Conservation (phyloP, 352 stramenopile genomes). For the Globisporangium paroecandrum region DNA sequence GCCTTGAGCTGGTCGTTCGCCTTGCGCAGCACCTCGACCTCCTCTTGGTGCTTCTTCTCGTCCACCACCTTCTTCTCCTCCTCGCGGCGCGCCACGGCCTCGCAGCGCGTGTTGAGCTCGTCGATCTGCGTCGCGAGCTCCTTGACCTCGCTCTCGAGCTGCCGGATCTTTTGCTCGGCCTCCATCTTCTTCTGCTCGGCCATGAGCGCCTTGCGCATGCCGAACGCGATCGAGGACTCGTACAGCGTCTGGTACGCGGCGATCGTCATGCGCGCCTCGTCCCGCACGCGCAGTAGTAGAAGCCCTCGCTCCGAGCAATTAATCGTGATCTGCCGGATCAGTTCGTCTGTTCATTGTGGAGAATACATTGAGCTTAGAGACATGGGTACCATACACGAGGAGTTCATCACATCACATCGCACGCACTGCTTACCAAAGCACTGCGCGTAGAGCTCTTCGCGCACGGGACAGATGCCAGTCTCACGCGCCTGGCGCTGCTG, state of each 20-base stretch:
- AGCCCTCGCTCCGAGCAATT: conserved; percentile 90
- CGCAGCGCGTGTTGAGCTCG: conserved; percentile 58
- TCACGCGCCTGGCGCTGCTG: conserved; percentile 90
- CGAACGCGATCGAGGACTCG: conserved; percentile 90
- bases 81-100: conserved; percentile 56
- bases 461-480: conserved; percentile 90
- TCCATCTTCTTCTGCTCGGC: conserved; percentile 90
- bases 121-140: conserved; percentile 82
- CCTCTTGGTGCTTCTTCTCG: conserved; percentile 84
- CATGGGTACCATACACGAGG: background rate
- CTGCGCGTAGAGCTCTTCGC: conserved; percentile 91
- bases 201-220: conserved; percentile 93
- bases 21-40: conserved; percentile 83
- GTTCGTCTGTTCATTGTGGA: conserved; percentile 55
- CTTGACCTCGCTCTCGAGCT: conserved; percentile 72
- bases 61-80: conserved; percentile 66
- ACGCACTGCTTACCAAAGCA: conserved; percentile 69
- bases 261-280: conserved; percentile 92
- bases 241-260: conserved; percentile 92
- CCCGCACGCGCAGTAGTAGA: conserved; percentile 85
- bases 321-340: conserved; percentile 93
- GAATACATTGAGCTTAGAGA: background rate
- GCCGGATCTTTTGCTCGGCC: conserved; percentile 75
- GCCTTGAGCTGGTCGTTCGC: conserved; percentile 89
- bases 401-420: background rate